Evolutionary conservation across 78 protist species (phyloP), one percentile per base, ranked within the genome.

Genomic region (Emiliania huxleyi): DNA sequence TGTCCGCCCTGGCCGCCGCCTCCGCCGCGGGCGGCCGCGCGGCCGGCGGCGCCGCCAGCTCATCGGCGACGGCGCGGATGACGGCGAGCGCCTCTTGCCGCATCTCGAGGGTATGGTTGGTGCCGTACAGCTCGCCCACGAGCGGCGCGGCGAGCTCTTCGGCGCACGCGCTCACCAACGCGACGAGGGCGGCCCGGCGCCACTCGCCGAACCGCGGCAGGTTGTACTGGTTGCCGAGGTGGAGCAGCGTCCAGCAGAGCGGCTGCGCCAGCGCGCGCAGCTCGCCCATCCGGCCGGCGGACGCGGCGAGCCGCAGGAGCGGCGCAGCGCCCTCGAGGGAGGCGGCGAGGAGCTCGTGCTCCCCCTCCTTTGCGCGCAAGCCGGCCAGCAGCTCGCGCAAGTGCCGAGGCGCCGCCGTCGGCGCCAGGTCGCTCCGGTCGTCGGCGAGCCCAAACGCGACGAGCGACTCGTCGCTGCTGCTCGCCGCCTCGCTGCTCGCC

Each of bases 351-450:
- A 40, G 18, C 46, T 77, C n/a, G 85, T 77, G 85, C 29, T 77
- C 85, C 3, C 85, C 85, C 29, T 37, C 46, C 46, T 40, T 35
- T 3, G 85, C 85, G 33, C 85, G 44, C 46, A 77, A 19, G 29
- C 85, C 85, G 22, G 85, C 42, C 26, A 77, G 85, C 85, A 77
- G 85, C 8, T 77, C 46, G 26, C 85, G 85, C 48, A 77, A 48
- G 46, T 77, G 85, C 33, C 46, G 44, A 21, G 85, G 85, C 18
- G 48, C 33, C 42, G 85, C 33, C 85, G 85, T 19, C 35, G 48
- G 37, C 4, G 8, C 33, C 23, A 77, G 85, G 46, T 77, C 85
- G 85, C 46, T 21, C 35, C 85, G 42, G 46, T 77, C 85, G 29
- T 77, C 85, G 48, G 85, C 15, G 29, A 77, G 46, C 46, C 40